Percentiles rank a stretch among this genome's conserved stretches.
These are phyloP conservation scores for Sequoia sempervirens DNA, from an alignment of 75 land plant genomes.

Conservation along the genomic window DNA sequence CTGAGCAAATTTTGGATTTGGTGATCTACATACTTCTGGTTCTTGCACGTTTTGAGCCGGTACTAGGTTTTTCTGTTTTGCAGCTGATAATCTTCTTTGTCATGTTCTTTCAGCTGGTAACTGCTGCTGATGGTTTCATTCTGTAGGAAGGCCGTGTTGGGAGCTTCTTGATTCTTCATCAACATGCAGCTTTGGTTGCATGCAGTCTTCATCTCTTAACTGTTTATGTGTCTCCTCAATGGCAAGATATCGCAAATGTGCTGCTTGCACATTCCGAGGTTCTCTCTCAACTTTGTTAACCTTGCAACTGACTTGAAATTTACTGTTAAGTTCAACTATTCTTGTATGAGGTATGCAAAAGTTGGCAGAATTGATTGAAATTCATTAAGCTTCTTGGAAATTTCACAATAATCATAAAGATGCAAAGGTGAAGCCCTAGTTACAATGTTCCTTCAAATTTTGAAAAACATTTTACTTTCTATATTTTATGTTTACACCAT, in stretches of 20 bases:
- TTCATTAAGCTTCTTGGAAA: neutral
- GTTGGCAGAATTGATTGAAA: neutral
- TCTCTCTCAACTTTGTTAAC: neutral
- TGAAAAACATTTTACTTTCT: neutral
- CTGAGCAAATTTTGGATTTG: conserved; percentile 86
- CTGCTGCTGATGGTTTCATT: conserved; percentile 5
- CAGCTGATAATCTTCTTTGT: neutral
- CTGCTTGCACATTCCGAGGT: conserved; percentile 88
- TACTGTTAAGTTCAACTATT: neutral
- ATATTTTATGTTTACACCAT: neutral
- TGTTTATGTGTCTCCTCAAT: conserved; percentile 66
- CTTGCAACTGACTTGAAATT: neutral
- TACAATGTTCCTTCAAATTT: neutral
- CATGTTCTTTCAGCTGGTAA: conserved; percentile 3
- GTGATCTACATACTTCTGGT: conserved; percentile 67
- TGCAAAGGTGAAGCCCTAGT: neutral
- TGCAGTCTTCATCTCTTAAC: conserved; percentile 71
- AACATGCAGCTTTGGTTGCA: conserved; percentile 70
- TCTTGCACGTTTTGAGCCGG: conserved; percentile 62
- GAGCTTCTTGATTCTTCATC: conserved; percentile 32
- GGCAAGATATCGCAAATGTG: conserved; percentile 76
- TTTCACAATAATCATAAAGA: neutral
- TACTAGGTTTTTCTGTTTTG: conserved; percentile 16
- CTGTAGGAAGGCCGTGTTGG: conserved; percentile 57
- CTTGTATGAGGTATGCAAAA: neutral